Evolutionary conservation across 140 eudicot genomes (phyloP).

Genomic region (Eryngium alpinum): DNA sequence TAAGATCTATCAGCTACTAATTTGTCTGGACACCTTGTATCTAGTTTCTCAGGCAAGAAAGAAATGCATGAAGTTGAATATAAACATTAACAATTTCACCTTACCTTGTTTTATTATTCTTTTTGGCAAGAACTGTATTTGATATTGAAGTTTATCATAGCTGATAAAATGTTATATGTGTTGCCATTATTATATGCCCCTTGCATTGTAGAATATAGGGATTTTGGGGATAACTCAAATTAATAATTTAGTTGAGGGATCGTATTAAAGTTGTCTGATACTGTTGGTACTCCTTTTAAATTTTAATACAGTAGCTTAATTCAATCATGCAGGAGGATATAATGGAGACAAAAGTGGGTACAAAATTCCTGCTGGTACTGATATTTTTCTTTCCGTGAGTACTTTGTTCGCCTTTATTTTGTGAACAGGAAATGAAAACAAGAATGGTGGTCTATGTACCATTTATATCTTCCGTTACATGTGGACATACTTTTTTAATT

Average conservation of each 20-base stretch:
- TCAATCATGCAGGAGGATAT: constrained; percentile 58
- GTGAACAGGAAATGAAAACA: not conserved
- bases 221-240: too few relatives aligned
- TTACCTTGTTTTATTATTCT: too few relatives aligned
- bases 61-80: too few relatives aligned
- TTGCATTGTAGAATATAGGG: too few relatives aligned
- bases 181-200: too few relatives aligned
- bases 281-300: not conserved
- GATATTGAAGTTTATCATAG: too few relatives aligned
- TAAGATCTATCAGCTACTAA: not conserved
- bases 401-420: not conserved
- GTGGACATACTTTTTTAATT: not conserved
- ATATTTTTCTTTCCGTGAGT: constrained; percentile 81
- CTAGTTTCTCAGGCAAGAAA: not conserved
- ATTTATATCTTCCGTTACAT: not conserved
- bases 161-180: too few relatives aligned
- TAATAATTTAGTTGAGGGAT: not conserved
- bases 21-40: not conserved
- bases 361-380: constrained; percentile 77
- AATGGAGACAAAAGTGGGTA: constrained; percentile 75
- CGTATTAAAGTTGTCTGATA: not conserved
- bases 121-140: too few relatives aligned
- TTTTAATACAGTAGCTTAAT: not conserved
- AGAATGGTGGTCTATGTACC: too few relatives aligned
- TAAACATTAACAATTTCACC: too few relatives aligned